Evolutionary conservation across 257 asterid genomes (phyloP).

Genomic region (Ehretia macrophylla): DNA sequence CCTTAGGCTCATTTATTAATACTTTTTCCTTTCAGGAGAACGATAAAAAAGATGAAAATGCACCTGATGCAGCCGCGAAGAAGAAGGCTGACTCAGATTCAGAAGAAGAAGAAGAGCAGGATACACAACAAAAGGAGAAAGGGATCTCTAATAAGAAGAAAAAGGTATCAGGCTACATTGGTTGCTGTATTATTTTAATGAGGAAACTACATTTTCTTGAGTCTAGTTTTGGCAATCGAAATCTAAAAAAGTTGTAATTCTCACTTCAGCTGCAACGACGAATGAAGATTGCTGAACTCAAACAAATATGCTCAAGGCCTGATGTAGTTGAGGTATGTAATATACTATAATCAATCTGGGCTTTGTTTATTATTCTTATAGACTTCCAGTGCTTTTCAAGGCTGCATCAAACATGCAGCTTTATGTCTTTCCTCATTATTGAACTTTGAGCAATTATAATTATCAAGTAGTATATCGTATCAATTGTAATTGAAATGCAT

Average conservation of each 20-base stretch:
- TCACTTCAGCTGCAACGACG: slow-evolving; percentile 71
- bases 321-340: slow-evolving; percentile 88
- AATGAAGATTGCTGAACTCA: slow-evolving; percentile 91
- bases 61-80: slow-evolving; percentile 47
- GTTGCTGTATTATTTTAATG: not conserved
- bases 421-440: no score
- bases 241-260: slow-evolving; percentile 12
- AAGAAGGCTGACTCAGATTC: slow-evolving; percentile 72
- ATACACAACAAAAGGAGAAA: slow-evolving; percentile 60
- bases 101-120: slow-evolving; percentile 81
- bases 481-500: no score
- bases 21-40: slow-evolving; percentile 42
- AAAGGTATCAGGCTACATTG: slow-evolving; percentile 43
- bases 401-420: no score
- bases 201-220: not conserved
- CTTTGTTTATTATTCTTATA: not conserved
- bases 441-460: no score
- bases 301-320: slow-evolving; percentile 72
- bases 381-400: no score
- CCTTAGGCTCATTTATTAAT: not conserved
- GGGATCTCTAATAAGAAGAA: slow-evolving; percentile 92
- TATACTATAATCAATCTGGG: not conserved
- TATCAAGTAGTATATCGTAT: no score
- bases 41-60: slow-evolving; percentile 60
- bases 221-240: not conserved